phyloP scores from a whole-genome alignment of 495 filamentous ascomycete species.

The Penicillium canescens region DNA sequence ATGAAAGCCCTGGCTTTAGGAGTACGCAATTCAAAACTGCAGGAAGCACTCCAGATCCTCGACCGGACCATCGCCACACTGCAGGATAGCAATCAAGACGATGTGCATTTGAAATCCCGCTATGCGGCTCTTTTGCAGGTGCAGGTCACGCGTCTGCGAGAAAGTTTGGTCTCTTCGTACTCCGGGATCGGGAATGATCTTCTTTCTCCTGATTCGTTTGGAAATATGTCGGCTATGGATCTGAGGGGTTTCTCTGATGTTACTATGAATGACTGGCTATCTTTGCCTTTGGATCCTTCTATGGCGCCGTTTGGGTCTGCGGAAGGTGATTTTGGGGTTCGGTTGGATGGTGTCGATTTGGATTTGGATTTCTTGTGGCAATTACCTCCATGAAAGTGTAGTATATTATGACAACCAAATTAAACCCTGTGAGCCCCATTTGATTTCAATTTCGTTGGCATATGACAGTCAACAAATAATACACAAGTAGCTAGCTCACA shows the following conservation, averaged over 20 bases:
- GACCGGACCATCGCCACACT: slow-evolving; percentile 32
- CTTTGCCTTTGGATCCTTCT: slow-evolving; percentile 34
- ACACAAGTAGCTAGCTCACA: no score
- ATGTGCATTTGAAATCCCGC: slow-evolving; percentile 36
- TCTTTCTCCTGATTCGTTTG: background rate
- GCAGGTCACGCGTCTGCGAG: slow-evolving; percentile 21
- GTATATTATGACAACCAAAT: no score
- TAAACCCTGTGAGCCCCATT: no score
- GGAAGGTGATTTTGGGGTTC: slow-evolving; percentile 7
- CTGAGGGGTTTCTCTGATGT: slow-evolving; percentile 9
- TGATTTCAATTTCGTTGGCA: background rate
- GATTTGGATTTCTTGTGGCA: slow-evolving; percentile 38
- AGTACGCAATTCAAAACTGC: slow-evolving; percentile 30
- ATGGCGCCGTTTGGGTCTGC: slow-evolving; percentile 36
- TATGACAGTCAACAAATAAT: no score
- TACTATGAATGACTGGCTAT: slow-evolving; percentile 31
- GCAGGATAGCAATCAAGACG: slow-evolving; percentile 32
- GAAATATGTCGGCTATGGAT: slow-evolving; percentile 1
- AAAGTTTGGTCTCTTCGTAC: slow-evolving; percentile 13
- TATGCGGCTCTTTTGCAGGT: slow-evolving; percentile 37
- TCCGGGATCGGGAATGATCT: background rate
- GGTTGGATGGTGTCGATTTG: slow-evolving; percentile 22
- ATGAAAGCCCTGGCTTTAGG: slow-evolving; percentile 43
- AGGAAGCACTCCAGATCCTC: slow-evolving; percentile 35
- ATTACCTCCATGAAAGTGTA: slow-evolving; percentile 13